A percentile compares a stretch with the other conserved stretches of the same genome.
Evolutionary conservation across 345 rosid genomes (phyloP).

Genomic region (Gossypium stocksii): DNA sequence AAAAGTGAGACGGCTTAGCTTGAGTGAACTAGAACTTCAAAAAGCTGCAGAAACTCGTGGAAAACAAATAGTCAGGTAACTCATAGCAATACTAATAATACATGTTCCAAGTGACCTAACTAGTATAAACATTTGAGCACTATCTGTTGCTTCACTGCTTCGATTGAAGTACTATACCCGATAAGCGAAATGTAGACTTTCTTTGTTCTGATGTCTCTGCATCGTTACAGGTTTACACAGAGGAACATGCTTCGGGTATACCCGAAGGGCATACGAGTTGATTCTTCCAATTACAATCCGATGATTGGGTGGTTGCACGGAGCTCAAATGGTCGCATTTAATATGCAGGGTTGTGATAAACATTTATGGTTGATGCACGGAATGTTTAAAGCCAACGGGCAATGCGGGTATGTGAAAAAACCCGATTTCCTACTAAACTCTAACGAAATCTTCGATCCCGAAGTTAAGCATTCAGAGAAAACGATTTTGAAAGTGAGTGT

Average conservation of each 20-base stretch:
- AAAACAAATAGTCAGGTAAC: slow-evolving; percentile 48
- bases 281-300: slow-evolving; percentile 90
- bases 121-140: not conserved
- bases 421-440: slow-evolving; percentile 58
- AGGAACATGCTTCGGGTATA: slow-evolving; percentile 73
- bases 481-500: not conserved
- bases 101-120: not conserved
- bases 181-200: not conserved
- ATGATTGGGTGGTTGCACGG: slow-evolving; percentile 89
- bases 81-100: not conserved
- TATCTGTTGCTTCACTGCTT: not conserved
- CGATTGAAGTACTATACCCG: not conserved
- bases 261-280: slow-evolving; percentile 82
- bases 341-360: slow-evolving; percentile 89
- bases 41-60: slow-evolving; percentile 45
- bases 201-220: slow-evolving; percentile 20
- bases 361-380: slow-evolving; percentile 90
- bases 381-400: slow-evolving; percentile 86
- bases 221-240: slow-evolving; percentile 67
- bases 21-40: slow-evolving; percentile 58
- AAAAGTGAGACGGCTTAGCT: slow-evolving; percentile 61
- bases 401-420: slow-evolving; percentile 83
- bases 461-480: slow-evolving; percentile 11
- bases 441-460: slow-evolving; percentile 55
- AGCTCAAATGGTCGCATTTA: slow-evolving; percentile 99